These are phyloP conservation scores for Podila epicladia DNA, from an alignment of 192 early-diverging fungal species.

Conservation along the genomic window DNA sequence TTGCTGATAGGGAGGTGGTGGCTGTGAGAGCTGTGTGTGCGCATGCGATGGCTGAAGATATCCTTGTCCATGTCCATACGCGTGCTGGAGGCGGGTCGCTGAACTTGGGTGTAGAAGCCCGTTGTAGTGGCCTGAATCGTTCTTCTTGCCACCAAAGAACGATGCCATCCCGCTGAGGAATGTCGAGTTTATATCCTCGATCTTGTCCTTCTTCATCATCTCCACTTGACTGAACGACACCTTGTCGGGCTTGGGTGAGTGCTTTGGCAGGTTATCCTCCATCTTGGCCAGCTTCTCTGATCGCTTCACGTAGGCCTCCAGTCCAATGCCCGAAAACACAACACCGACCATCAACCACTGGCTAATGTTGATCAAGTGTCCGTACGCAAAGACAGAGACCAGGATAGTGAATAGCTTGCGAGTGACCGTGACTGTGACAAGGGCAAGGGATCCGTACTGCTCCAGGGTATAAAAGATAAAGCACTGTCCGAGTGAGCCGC, in stretches of 20 bases:
- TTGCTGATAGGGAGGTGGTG: neutral
- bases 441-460: constrained; percentile 85
- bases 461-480: constrained; percentile 97
- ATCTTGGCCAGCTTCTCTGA: constrained; percentile 55
- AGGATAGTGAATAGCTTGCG: constrained; percentile 97
- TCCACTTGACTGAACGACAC: constrained; percentile 44
- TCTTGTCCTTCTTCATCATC: constrained; percentile 53
- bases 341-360: constrained; percentile 90
- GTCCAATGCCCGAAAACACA: constrained; percentile 88
- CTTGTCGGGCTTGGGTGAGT: constrained; percentile 39
- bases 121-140: neutral
- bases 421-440: constrained; percentile 95
- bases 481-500: constrained; percentile 95
- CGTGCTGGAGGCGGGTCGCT: constrained; percentile 1
- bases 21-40: neutral
- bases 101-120: constrained; percentile 4
- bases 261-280: constrained; percentile 39
- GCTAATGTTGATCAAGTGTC: constrained; percentile 76
- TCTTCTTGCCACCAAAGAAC: neutral
- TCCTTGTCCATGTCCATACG: neutral
- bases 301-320: constrained; percentile 80
- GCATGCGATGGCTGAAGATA: neutral
- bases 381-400: constrained; percentile 89
- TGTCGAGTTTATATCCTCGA: constrained; percentile 21
- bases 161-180: constrained; percentile 38